These are phyloP conservation scores for Margaritispora aquatica DNA, from an alignment of 495 filamentous ascomycete species.

Conservation along the genomic window DNA sequence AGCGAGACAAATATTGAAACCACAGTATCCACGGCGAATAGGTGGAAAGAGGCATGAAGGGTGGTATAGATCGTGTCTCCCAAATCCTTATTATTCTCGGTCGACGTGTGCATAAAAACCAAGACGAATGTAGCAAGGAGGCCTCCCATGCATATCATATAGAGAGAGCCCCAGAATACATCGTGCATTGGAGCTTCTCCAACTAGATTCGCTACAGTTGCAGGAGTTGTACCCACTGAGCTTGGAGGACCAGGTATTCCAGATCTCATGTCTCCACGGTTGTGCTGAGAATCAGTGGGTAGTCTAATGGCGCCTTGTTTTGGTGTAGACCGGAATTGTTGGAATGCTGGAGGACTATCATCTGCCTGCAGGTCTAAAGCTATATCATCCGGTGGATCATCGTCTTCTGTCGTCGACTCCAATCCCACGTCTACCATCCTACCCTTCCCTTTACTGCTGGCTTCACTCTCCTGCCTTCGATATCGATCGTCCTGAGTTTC, in stretches of 20 bases:
- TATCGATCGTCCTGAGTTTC: constrained; percentile 46
- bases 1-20: constrained; percentile 84
- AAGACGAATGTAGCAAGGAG: constrained; percentile 83
- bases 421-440: constrained; percentile 86
- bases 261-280: not conserved
- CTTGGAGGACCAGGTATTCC: constrained; percentile 18
- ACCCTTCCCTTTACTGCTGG: constrained; percentile 52
- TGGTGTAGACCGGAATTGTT: constrained; percentile 64
- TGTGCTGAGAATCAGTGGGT: constrained; percentile 17
- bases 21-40: constrained; percentile 83
- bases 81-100: constrained; percentile 52
- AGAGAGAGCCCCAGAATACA: constrained; percentile 85
- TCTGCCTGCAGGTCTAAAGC: constrained; percentile 50
- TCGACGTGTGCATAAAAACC: constrained; percentile 78
- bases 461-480: constrained; percentile 26
- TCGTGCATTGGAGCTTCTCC: constrained; percentile 54
- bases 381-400: constrained; percentile 55
- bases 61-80: constrained; percentile 94
- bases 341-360: constrained; percentile 76
- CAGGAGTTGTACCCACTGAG: constrained; percentile 22
- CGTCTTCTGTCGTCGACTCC: constrained; percentile 53
- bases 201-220: constrained; percentile 17
- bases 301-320: constrained; percentile 21
- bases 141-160: constrained; percentile 74
- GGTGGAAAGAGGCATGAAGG: constrained; percentile 77